Evolutionary conservation across 83 land plant genomes (phyloP), one percentile per base, ranked within the genome.

Genomic region (Thuja plicata): DNA sequence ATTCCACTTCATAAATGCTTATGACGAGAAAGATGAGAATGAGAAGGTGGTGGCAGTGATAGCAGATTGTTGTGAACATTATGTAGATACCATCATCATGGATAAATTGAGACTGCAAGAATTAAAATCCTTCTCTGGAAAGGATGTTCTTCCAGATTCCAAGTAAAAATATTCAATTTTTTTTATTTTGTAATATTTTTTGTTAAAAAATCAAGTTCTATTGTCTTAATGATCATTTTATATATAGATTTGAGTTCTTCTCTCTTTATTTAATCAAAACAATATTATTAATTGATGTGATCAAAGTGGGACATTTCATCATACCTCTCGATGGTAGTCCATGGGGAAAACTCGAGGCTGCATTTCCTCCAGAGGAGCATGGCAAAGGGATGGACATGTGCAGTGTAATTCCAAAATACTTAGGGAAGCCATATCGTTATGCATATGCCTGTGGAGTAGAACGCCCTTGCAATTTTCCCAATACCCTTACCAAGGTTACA

Each of bases 1-100:
- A 76, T 96, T 95, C 88, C 98, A 95, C 81, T 96, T 95, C 96
- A 96, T 96, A 48, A 96, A 96, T 74, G 98, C 97, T 17, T 96
- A 95, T 88, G 97, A 96, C 86, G 98, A 93, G 82, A 81, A 57
- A 52, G 97, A 92, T 27, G 92, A 93, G 60, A 91, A 95, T 9
- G 97, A 95, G 8, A 91, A 93, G 88, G 89, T 91, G 40, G 90
- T 91, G 2, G 89, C 90, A 3, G 88, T 96, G 19, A 84, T 95
- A 12, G 98, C 92, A 0, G 98, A 96, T 84, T 96, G 98, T 73
- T 96, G 97, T 78, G 97, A 96, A 87, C 98, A 95, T 85, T 89
- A 89, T 55, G 94, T 93, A 6, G 94, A 96, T 50, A 77, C 98
- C 5, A 41, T 91, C 32, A 94, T 96, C 27, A 89, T 96, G 0